Conservation (phyloP, 139 green algal genomes). For the Chlamydomonas sp. region DNA sequence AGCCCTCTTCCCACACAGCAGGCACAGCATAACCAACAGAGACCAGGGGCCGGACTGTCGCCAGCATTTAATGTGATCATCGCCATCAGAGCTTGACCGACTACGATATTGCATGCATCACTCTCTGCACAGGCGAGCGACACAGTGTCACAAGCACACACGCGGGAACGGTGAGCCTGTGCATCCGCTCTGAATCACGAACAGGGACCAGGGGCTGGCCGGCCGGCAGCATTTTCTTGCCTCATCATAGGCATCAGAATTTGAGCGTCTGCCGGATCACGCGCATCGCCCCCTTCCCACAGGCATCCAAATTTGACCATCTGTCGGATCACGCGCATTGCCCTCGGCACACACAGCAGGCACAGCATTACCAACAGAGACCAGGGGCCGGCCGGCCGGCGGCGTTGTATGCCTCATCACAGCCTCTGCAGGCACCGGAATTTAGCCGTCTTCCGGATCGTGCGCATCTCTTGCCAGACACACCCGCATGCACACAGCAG, state of each 20-base stretch:
- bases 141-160: no score
- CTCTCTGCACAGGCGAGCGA: no score
- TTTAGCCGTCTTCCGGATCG: constrained; percentile 30
- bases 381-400: no score
- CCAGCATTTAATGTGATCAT: no score
- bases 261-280: constrained; percentile 36
- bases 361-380: constrained; percentile 72
- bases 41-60: no score
- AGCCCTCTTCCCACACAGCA: constrained; percentile 53
- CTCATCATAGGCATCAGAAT: constrained; percentile 34
- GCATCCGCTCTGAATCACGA: no score
- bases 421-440: constrained; percentile 36
- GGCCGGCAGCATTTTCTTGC: no score
- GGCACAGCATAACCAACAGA: constrained; percentile 69
- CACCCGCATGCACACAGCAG: constrained; percentile 53
- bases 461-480: constrained; percentile 48
- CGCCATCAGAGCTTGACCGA: no score
- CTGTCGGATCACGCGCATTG: constrained; percentile 50
- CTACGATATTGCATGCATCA: no score
- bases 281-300: constrained; percentile 43
- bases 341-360: constrained; percentile 48
- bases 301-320: constrained; percentile 29
- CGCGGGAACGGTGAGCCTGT: no score
- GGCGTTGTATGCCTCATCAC: no score
- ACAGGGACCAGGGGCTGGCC: no score